Percentiles rank a stretch among this genome's conserved stretches.
These are phyloP conservation scores for Pyrenochaeta sp. DNA, from an alignment of 2,329 filamentous ascomycete genomes.

Conservation along the genomic window DNA sequence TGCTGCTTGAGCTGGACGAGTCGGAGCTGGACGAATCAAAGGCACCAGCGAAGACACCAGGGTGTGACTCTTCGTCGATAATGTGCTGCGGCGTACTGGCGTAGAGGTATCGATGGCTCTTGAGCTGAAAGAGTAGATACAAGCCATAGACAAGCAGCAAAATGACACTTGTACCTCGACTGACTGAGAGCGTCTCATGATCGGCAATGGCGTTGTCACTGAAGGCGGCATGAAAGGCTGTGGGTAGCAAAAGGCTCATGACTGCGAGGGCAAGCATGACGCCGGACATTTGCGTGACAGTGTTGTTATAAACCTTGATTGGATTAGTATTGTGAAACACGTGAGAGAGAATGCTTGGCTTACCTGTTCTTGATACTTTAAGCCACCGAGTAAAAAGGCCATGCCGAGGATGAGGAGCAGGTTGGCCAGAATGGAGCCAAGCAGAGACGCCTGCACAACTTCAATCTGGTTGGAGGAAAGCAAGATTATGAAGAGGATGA, in stretches of 20 bases:
- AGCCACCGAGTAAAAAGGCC: conserved; percentile 85
- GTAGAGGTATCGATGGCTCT: conserved; percentile 91
- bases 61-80: conserved; percentile 89
- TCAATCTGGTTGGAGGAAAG: conserved; percentile 75
- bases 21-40: conserved; percentile 73
- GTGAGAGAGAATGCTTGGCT: conserved; percentile 18
- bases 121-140: conserved; percentile 89
- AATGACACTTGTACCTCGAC: conserved; percentile 87
- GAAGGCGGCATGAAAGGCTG: conserved; percentile 92
- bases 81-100: conserved; percentile 90
- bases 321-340: conserved; percentile 17
- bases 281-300: conserved; percentile 94
- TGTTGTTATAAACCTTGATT: conserved; percentile 84
- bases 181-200: conserved; percentile 78
- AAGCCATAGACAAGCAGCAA: conserved; percentile 82
- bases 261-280: conserved; percentile 90
- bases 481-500: conserved; percentile 59
- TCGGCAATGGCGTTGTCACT: conserved; percentile 69
- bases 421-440: conserved; percentile 91
- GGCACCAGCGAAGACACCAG: conserved; percentile 83
- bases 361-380: conserved; percentile 87
- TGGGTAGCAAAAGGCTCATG: conserved; percentile 87
- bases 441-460: conserved; percentile 88
- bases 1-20: conserved; percentile 55
- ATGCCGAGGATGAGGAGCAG: conserved; percentile 89